Conservation (phyloP, 2,329 filamentous ascomycete species). For the Diaporthe aspalathi region DNA sequence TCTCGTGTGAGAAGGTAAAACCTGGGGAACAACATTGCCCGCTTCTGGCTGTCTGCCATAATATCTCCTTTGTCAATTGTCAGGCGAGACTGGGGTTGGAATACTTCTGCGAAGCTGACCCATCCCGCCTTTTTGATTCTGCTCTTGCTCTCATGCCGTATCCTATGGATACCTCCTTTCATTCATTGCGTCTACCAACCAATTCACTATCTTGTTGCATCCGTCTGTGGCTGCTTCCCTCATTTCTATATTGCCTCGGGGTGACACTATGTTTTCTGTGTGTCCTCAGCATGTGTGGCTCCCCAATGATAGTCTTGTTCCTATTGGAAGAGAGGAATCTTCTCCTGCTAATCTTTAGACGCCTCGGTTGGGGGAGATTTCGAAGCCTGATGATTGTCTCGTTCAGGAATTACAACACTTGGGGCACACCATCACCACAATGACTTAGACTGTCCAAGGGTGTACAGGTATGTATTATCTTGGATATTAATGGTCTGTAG, state of each 20-base stretch:
- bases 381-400: not conserved
- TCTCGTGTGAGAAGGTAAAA: not conserved
- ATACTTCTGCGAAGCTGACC: not conserved
- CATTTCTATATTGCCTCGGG: not conserved
- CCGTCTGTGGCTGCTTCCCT: not conserved
- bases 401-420: too few relatives aligned
- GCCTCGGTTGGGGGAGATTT: not conserved
- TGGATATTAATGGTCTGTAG: not conserved
- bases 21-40: not conserved
- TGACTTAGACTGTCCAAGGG: not conserved
- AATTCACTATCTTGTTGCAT: not conserved
- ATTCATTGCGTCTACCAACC: not conserved
- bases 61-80: constrained; percentile 16
- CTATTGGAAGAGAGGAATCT: too few relatives aligned
- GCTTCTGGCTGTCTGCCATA: constrained; percentile 7
- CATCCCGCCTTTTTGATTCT: not conserved
- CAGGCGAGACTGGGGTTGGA: not conserved
- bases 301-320: too few relatives aligned
- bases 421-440: not conserved
- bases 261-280: not conserved
- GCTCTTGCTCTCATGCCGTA: not conserved
- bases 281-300: too few relatives aligned
- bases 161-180: constrained; percentile 10
- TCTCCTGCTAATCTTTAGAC: not conserved
- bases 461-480: too few relatives aligned